These are phyloP conservation scores for Camellia oleifera DNA, from an alignment of 179 eudicot genomes.

Conservation along the genomic window DNA sequence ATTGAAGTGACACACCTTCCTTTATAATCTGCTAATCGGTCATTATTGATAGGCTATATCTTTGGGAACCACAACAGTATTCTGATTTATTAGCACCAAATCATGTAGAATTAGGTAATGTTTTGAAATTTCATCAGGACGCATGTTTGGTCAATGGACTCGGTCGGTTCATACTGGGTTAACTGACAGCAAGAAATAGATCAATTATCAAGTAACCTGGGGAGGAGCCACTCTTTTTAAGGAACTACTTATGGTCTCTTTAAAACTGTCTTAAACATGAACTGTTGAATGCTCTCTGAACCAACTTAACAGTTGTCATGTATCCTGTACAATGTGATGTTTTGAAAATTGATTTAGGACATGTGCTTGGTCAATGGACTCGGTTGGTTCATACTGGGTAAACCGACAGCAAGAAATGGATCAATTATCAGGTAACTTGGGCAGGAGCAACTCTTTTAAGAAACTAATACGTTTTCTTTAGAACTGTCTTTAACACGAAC, in stretches of 20 bases:
- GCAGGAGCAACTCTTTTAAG: background rate
- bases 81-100: background rate
- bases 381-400: background rate
- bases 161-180: background rate
- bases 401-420: background rate
- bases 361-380: constrained; percentile 4
- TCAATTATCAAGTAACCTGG: constrained; percentile 1
- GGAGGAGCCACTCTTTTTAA: background rate
- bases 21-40: background rate
- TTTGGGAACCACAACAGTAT: background rate
- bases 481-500: background rate
- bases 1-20: no score
- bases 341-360: background rate
- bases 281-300: background rate
- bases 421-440: background rate
- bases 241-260: background rate
- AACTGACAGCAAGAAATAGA: background rate
- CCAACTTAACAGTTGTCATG: background rate
- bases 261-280: background rate
- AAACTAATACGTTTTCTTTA: background rate
- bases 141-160: constrained; percentile 1
- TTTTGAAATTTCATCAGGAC: background rate
- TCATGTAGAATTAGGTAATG: background rate
- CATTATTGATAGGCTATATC: background rate
- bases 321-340: background rate